Evolutionary conservation across 768 basidiomycete species (phyloP).

Genomic region (Leccinellum rugosiceps): DNA sequence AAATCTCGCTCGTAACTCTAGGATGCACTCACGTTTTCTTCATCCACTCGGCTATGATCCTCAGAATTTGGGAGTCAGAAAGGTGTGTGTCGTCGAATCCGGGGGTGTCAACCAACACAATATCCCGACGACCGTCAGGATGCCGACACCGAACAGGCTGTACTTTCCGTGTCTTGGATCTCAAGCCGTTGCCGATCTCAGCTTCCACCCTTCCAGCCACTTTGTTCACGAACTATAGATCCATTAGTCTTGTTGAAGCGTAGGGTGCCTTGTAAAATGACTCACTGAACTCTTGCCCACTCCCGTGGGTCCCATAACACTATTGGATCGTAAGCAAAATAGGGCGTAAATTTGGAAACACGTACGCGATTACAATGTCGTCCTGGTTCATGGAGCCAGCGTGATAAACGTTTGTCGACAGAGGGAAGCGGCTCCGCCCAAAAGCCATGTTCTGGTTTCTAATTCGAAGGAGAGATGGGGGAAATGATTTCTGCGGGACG

Average conservation of each 20-base stretch:
- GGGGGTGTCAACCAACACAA: conserved; percentile 18
- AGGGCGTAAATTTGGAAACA: not conserved
- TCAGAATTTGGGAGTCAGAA: conserved; percentile 9
- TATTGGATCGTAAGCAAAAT: not conserved
- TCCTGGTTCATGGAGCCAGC: not conserved
- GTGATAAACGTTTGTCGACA: not conserved
- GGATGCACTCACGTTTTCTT: conserved; percentile 11
- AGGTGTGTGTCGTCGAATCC: conserved; percentile 16
- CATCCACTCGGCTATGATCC: conserved; percentile 13
- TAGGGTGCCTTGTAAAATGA: not conserved
- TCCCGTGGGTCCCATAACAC: conserved; percentile 18
- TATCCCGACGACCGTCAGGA: conserved; percentile 11
- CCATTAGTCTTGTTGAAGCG: not conserved
- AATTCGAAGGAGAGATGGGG: not conserved
- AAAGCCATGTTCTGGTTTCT: not conserved
- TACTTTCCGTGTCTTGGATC: conserved; percentile 7
- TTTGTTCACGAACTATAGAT: conserved; percentile 13
- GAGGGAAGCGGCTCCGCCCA: not conserved
- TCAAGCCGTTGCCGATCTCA: not conserved
- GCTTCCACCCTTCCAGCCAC: not conserved
- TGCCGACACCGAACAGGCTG: conserved; percentile 9
- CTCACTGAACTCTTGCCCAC: conserved; percentile 20
- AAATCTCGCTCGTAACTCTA: not conserved
- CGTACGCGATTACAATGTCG: conserved; percentile 20
- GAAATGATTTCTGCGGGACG: not conserved